phyloP scores from a whole-genome alignment of 169 alveolate species.

The Plasmodium inui region DNA sequence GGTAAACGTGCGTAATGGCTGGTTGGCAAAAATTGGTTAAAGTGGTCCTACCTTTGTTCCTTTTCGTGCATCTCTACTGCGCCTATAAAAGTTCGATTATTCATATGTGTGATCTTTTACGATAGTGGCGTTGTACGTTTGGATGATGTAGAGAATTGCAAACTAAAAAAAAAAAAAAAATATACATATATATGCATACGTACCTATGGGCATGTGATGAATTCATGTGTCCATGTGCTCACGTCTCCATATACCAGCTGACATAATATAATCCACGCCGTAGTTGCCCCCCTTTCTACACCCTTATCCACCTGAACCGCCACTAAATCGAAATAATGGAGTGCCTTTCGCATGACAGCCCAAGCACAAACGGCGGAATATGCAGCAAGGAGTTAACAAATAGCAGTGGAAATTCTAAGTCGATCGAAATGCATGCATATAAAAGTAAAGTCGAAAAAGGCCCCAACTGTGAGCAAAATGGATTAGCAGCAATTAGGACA shows the following conservation, averaged over 20 bases:
- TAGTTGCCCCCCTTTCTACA: background rate
- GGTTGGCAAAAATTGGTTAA: conserved; percentile 15
- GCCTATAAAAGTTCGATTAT: conserved; percentile 17
- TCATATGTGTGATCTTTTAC: conserved; percentile 14
- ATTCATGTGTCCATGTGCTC: background rate
- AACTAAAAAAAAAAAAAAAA: conserved; percentile 2
- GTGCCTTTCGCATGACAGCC: conserved; percentile 42
- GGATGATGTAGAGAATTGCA: background rate
- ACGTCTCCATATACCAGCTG: background rate
- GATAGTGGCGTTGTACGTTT: background rate
- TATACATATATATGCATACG: background rate
- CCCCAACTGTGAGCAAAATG: conserved; percentile 6
- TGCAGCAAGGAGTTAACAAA: conserved; percentile 19
- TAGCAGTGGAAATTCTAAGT: conserved; percentile 1
- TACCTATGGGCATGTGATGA: background rate
- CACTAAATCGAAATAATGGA: conserved; percentile 24
- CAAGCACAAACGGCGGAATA: conserved; percentile 9
- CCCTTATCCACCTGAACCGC: background rate
- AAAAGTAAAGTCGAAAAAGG: background rate
- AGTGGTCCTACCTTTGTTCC: background rate
- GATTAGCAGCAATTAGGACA: conserved; percentile 4
- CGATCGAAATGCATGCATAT: background rate
- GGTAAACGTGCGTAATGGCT: conserved; percentile 6
- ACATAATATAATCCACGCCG: background rate
- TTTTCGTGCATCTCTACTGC: conserved; percentile 9